Evolutionary conservation across 108 stramenopile species (phyloP).

Genomic region (Nannochloropsis granulata): DNA sequence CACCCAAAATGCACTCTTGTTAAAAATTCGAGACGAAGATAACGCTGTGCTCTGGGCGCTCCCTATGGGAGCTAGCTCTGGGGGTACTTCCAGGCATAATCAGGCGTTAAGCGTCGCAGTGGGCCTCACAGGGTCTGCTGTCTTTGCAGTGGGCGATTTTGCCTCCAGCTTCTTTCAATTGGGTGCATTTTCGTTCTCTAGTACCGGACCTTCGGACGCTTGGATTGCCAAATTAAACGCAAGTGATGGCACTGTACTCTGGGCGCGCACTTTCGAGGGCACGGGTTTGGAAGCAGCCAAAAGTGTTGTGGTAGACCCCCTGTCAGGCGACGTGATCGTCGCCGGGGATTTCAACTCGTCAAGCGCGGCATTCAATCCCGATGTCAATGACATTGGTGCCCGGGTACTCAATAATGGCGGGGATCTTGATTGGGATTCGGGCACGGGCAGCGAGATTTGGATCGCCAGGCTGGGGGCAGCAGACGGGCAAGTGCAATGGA

Average conservation of each 20-base stretch:
- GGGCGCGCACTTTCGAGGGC: background rate
- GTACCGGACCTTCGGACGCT: background rate
- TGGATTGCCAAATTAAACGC: background rate
- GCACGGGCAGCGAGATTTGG: background rate
- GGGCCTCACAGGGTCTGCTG: background rate
- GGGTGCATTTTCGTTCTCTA: background rate
- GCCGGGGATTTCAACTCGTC: background rate
- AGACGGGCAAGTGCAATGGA: background rate
- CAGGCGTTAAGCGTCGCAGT: background rate
- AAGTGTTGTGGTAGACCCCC: background rate
- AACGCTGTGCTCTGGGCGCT: background rate
- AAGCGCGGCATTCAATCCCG: background rate
- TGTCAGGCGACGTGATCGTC: background rate
- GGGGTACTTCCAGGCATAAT: background rate
- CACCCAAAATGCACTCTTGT: background rate
- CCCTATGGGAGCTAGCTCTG: background rate
- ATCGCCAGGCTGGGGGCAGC: background rate
- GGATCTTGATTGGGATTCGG: too few relatives aligned
- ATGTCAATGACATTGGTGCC: background rate
- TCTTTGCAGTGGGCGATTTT: background rate
- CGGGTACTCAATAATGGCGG: background rate
- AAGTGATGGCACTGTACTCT: background rate
- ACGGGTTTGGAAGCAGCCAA: background rate
- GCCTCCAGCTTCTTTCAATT: background rate
- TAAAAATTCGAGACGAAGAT: background rate